Evolutionary conservation across 257 asterid species (phyloP), one percentile per base, ranked within the genome.

Genomic region (Jacaranda mimosifolia): DNA sequence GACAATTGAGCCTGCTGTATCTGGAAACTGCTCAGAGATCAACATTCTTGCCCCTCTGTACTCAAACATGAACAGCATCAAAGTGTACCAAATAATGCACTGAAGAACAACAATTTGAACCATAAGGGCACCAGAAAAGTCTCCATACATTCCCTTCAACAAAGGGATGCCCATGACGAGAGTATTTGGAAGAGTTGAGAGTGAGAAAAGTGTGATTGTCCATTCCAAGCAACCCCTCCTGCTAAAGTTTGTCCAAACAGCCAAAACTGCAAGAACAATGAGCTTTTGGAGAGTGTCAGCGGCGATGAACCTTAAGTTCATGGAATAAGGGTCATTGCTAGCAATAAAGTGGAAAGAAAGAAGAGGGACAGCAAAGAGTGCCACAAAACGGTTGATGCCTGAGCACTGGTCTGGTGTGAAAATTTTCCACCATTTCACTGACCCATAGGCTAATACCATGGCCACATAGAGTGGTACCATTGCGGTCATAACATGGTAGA

Each of bases 381-480:
- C 94, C 5, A 91, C 96, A 63, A 91, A 91, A 9, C 96, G 84
- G 90, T 91, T 91, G 55, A 91, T 91, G 21, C 96, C 96, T 15
- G 96, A 89, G 46, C 96, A 91, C 55, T 91, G 96, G 46, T 83
- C 91, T 3, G 96, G 92, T 0, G 94, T 78, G 83, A 91, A 91
- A 71, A 91, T 91, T 57, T 89, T 89, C 96, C 96, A 91, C 96
- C 96, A 91, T 70, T 86, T 87, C 4, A 91, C 96, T 1, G 96
- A 89, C 57, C 94, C 96, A 46, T 91, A 91, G 17, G 94, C 96
- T 49, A 88, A 70, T 15, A 87, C 77, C 96, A 90, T 90, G 79
- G 96, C 91, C 39, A 88, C 96, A 73, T 90, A 91, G n/a, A 91
- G 94, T 13, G 96, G 96, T n/a, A 91, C 91, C 17, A 91, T 85